Conservation (phyloP, 2,329 filamentous ascomycete species). For the Clonostachys chloroleuca region DNA sequence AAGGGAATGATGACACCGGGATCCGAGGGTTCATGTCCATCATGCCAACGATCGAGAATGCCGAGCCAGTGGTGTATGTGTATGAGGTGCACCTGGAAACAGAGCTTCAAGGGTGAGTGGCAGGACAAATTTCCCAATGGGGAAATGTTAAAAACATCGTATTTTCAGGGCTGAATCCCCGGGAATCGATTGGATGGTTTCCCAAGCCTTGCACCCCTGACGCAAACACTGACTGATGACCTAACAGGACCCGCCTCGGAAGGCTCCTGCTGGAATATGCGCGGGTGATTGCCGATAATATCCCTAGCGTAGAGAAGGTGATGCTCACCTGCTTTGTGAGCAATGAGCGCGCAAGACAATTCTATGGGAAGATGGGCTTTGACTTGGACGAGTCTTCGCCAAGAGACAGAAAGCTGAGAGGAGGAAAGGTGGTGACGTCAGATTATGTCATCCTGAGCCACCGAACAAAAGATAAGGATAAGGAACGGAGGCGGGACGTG, state of each 20-base stretch:
- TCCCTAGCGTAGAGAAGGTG: conserved; percentile 54
- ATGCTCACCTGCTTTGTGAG: conserved; percentile 71
- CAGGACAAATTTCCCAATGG: not conserved
- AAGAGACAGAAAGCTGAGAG: conserved; percentile 43
- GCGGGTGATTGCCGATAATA: conserved; percentile 44
- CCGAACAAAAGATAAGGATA: conserved; percentile 14
- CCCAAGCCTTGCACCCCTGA: too few relatives aligned
- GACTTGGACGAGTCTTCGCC: conserved; percentile 51
- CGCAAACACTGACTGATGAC: conserved; percentile 1
- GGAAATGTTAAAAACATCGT: not conserved
- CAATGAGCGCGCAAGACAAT: conserved; percentile 51
- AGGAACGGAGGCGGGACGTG: not conserved
- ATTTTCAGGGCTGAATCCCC: not conserved
- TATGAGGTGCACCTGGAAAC: conserved; percentile 71
- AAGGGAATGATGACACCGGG: not conserved
- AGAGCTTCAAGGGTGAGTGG: conserved; percentile 46
- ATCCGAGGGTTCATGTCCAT: conserved; percentile 59
- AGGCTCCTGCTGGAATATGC: conserved; percentile 53
- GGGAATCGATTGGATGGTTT: too few relatives aligned
- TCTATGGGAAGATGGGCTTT: conserved; percentile 61
- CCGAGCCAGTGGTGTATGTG: conserved; percentile 65
- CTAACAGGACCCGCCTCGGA: conserved; percentile 56
- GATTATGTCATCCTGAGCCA: conserved; percentile 61
- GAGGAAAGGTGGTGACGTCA: conserved; percentile 45
- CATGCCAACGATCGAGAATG: conserved; percentile 67